Evolutionary conservation across 106 monocot species (phyloP).

Genomic region (Amphibolis antarctica): DNA sequence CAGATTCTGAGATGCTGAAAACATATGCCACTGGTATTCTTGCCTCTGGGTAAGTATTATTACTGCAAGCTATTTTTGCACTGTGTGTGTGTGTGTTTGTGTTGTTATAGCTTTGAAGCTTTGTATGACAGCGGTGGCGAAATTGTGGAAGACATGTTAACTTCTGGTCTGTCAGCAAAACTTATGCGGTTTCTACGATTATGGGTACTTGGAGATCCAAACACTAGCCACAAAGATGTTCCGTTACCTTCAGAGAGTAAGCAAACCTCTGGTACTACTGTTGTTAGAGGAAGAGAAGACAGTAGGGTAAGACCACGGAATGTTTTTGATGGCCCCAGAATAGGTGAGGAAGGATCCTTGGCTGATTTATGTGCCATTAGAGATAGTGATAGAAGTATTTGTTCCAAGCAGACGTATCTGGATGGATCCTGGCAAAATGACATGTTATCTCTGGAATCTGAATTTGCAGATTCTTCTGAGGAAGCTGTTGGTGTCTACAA

Average conservation of each 20-base stretch:
- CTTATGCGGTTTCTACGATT: slow-evolving; percentile 78
- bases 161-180: slow-evolving; percentile 73
- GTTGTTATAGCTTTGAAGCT: neutral
- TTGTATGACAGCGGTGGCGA: slow-evolving; percentile 45
- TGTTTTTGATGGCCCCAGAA: slow-evolving; percentile 28
- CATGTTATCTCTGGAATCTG: slow-evolving; percentile 28
- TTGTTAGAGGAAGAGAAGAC: slow-evolving; percentile 53
- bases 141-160: slow-evolving; percentile 76
- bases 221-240: slow-evolving; percentile 40
- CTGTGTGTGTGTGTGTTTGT: slow-evolving; percentile 2
- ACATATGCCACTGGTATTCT: slow-evolving; percentile 93
- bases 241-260: slow-evolving; percentile 33
- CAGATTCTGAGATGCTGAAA: slow-evolving; percentile 75
- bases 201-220: slow-evolving; percentile 55
- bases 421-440: slow-evolving; percentile 30
- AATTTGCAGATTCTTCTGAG: slow-evolving; percentile 36
- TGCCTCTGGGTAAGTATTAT: slow-evolving; percentile 40
- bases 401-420: slow-evolving; percentile 18
- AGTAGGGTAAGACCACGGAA: slow-evolving; percentile 39
- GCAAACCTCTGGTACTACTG: slow-evolving; percentile 28
- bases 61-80: neutral
- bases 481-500: slow-evolving; percentile 27
- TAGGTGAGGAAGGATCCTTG: slow-evolving; percentile 32
- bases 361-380: slow-evolving; percentile 32
- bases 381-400: slow-evolving; percentile 20